Evolutionary conservation across 2,329 filamentous ascomycete genomes (phyloP), one percentile per base, ranked within the genome.

Genomic region (Aureobasidium musti): DNA sequence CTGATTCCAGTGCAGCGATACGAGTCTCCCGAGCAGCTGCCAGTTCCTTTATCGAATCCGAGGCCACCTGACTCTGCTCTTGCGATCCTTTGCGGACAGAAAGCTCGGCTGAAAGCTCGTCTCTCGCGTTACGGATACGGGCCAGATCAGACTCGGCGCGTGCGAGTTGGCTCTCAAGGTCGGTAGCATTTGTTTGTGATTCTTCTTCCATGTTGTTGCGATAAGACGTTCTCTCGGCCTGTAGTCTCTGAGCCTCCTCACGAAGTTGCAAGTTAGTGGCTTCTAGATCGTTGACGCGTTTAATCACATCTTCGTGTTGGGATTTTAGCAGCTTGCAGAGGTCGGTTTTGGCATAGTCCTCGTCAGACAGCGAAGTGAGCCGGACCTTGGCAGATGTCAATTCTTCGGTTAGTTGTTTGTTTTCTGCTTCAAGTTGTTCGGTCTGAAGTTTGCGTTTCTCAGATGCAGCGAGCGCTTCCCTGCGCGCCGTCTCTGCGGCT

Each of bases 331-430:
- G 87, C 79, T 97, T 98, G 84, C 97, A 99, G 3, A 97, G 84
- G 72, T 97, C 92, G 5, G 92, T 97, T 67, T 92, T 88, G 47
- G 92, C 89, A 75, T 96, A 98, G 72, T 99, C 95, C 69, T 99
- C 95, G 73, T 99, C 95, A 0, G 91, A 90, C 52, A 93, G 81
- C 65, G 86, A 88, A 17, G 91, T 88, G 56, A 91, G 82, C 75
- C 85, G 86, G 19, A 84, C 78, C 68, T 82, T 92, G 39, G 94
- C 80, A 5, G 87, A 84, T 21, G 91, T 92, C 50, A 97, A 86
- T 73, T 97, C 91, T 69, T 93, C 89, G 39, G 90, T 85, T 69
- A 90, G 71, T 72, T 88, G 89, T 74, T 87, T 88, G 73, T 91
- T 91, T 71, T 97, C 92, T 1, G 86, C 82, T 70, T 96, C 86